Conservation (phyloP, 2,329 filamentous ascomycete species). For the Botrytis tulipae region DNA sequence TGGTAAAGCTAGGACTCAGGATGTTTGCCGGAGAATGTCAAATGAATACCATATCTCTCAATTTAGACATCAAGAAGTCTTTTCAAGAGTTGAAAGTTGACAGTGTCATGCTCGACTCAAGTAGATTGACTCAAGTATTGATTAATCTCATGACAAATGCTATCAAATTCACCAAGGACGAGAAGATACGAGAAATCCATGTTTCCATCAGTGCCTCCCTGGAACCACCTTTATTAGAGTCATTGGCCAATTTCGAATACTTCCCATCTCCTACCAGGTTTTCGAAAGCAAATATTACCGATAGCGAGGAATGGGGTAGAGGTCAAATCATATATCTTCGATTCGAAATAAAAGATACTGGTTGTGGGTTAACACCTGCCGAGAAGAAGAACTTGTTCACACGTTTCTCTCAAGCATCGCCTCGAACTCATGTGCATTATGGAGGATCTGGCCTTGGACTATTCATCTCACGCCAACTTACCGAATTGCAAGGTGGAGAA, state of each 20-base stretch:
- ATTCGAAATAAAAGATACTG: slow-evolving; percentile 74
- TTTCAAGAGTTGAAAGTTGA: slow-evolving; percentile 57
- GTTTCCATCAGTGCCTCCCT: slow-evolving; percentile 38
- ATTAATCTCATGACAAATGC: slow-evolving; percentile 81
- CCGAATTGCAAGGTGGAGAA: slow-evolving; percentile 75
- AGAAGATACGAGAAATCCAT: slow-evolving; percentile 55
- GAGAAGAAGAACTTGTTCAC: slow-evolving; percentile 74
- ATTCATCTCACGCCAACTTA: slow-evolving; percentile 76
- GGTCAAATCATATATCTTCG: slow-evolving; percentile 61
- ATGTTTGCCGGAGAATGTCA: slow-evolving; percentile 77
- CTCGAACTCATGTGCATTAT: slow-evolving; percentile 74
- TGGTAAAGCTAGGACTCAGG: slow-evolving; percentile 66
- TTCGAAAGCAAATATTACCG: slow-evolving; percentile 32
- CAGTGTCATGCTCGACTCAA: slow-evolving; percentile 69
- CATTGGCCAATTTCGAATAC: slow-evolving; percentile 23
- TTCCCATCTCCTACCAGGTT: slow-evolving; percentile 29
- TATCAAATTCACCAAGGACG: slow-evolving; percentile 74
- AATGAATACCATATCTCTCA: slow-evolving; percentile 65
- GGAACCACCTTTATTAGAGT: slow-evolving; percentile 40
- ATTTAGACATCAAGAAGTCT: slow-evolving; percentile 61
- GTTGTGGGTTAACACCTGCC: slow-evolving; percentile 65
- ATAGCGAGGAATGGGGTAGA: slow-evolving; percentile 37
- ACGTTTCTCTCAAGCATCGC: slow-evolving; percentile 74
- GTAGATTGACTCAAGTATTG: slow-evolving; percentile 72
- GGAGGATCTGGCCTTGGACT: slow-evolving; percentile 76